phyloP scores from a whole-genome alignment of 495 filamentous ascomycete genomes.

The Hypoxylon fuscum region DNA sequence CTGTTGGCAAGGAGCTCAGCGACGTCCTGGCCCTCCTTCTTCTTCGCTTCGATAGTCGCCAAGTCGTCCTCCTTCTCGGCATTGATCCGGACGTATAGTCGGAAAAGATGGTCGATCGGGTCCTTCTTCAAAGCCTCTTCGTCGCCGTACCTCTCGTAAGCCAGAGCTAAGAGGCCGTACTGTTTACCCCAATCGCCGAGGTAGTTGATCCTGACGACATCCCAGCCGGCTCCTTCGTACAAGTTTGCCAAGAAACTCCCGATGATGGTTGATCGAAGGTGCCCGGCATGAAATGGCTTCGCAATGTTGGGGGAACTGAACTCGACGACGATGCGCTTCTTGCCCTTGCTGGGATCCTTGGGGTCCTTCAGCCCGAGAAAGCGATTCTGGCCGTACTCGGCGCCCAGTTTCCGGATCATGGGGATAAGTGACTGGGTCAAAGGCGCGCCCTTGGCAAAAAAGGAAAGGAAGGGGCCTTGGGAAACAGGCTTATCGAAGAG shows the following conservation, averaged over 20 bases:
- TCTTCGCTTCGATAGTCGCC: conserved; percentile 57
- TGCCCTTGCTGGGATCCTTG: conserved; percentile 72
- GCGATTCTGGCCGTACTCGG: conserved; percentile 71
- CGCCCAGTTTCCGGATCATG: conserved; percentile 68
- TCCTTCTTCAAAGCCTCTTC: conserved; percentile 65
- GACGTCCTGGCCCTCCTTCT: conserved; percentile 61
- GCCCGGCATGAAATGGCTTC: conserved; percentile 74
- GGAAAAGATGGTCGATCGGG: conserved; percentile 71
- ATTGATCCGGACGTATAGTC: conserved; percentile 72
- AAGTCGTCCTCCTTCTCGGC: conserved; percentile 65
- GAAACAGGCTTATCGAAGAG: conserved; percentile 73
- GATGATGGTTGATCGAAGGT: conserved; percentile 73
- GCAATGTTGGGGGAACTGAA: conserved; percentile 62
- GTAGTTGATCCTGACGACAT: conserved; percentile 71
- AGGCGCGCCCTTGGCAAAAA: conserved; percentile 75
- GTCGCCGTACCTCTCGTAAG: conserved; percentile 66
- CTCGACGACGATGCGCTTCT: conserved; percentile 67
- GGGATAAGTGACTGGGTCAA: conserved; percentile 69
- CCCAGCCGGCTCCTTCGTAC: conserved; percentile 67
- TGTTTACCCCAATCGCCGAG: conserved; percentile 76
- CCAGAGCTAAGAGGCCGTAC: conserved; percentile 68
- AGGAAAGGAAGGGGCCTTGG: conserved; percentile 75
- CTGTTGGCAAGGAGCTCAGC: conserved; percentile 59
- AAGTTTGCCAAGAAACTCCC: conserved; percentile 71
- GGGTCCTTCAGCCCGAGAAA: conserved; percentile 73